A percentile compares a stretch with the other conserved stretches of the same genome.
phyloP scores from a whole-genome alignment of 2,329 filamentous ascomycete genomes.

The Colletotrichum siamense region DNA sequence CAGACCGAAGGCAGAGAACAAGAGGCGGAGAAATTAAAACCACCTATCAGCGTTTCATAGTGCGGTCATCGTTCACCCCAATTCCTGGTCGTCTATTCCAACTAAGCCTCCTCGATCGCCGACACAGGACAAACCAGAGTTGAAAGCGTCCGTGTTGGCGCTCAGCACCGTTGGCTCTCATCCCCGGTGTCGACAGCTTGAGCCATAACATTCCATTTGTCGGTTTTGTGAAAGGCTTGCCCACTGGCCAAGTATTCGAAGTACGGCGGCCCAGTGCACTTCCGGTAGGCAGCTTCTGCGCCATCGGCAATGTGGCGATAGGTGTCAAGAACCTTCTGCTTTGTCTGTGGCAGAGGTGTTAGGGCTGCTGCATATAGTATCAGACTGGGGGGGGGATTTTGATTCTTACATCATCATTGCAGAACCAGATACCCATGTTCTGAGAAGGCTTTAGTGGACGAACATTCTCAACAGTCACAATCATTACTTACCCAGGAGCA shows the following conservation, averaged over 20 bases:
- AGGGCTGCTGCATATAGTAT: neutral
- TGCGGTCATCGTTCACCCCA: neutral
- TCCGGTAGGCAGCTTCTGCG: neutral
- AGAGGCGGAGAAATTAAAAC: neutral
- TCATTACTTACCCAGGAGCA: neutral
- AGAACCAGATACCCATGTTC: neutral
- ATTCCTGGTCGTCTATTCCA: fast-evolving
- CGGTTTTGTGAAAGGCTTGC: neutral
- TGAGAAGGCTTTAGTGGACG: neutral
- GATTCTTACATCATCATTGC: neutral
- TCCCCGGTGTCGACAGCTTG: neutral
- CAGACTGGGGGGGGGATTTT: neutral
- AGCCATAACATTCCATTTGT: neutral
- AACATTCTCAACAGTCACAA: neutral
- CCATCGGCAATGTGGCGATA: neutral
- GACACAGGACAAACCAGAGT: neutral
- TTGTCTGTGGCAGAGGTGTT: neutral
- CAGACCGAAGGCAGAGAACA: fast-evolving
- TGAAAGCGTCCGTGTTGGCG: neutral
- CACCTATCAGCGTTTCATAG: fast-evolving
- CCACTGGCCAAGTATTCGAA: neutral
- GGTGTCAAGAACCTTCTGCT: neutral
- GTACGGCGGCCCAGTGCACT: neutral
- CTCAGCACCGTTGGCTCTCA: neutral
- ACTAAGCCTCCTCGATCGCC: neutral